A percentile compares a stretch with the other conserved stretches of the same genome.
Evolutionary conservation across 2,329 filamentous ascomycete genomes (phyloP).

Genomic region (Ophiocordyceps camponoti-floridani): DNA sequence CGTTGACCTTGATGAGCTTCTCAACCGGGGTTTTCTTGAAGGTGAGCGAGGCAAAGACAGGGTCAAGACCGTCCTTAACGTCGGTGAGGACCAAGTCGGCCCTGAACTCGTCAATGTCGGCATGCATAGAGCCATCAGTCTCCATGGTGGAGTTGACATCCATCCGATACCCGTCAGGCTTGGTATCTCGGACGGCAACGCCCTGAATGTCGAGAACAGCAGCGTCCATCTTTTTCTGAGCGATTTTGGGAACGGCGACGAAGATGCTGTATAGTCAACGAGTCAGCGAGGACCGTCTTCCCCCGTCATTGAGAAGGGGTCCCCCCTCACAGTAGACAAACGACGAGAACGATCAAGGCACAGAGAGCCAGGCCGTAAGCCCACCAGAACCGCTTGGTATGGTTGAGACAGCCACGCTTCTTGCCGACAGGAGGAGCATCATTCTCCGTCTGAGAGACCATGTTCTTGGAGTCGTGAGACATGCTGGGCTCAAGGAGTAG

Average conservation of each 20-base stretch:
- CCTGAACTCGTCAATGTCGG: constrained; percentile 29
- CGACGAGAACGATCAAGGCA: constrained; percentile 31
- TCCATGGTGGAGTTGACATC: constrained; percentile 37
- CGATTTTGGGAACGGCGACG: constrained; percentile 36
- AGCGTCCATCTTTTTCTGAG: constrained; percentile 35
- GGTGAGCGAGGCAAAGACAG: constrained; percentile 29
- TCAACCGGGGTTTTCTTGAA: constrained; percentile 34
- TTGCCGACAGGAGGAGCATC: constrained; percentile 12
- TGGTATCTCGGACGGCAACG: constrained; percentile 29
- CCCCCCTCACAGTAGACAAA: constrained; percentile 40
- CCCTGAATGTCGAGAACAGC: constrained; percentile 32
- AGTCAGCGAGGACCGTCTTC: too few relatives aligned
- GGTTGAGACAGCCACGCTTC: constrained; percentile 22
- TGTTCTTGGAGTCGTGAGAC: constrained; percentile 14
- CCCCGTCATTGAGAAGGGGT: background rate
- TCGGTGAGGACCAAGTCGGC: too few relatives aligned
- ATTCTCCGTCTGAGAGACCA: constrained; percentile 17
- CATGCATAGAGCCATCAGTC: constrained; percentile 31
- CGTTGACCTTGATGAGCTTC: constrained; percentile 30
- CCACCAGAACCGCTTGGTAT: constrained; percentile 45
- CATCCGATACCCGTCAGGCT: constrained; percentile 27
- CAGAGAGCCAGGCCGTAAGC: constrained; percentile 32
- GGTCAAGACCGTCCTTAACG: too few relatives aligned
- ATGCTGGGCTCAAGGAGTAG: background rate
- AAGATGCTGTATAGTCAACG: constrained; percentile 39